Conservation (phyloP, 306 rosid species). For the Cicer arietinum region DNA sequence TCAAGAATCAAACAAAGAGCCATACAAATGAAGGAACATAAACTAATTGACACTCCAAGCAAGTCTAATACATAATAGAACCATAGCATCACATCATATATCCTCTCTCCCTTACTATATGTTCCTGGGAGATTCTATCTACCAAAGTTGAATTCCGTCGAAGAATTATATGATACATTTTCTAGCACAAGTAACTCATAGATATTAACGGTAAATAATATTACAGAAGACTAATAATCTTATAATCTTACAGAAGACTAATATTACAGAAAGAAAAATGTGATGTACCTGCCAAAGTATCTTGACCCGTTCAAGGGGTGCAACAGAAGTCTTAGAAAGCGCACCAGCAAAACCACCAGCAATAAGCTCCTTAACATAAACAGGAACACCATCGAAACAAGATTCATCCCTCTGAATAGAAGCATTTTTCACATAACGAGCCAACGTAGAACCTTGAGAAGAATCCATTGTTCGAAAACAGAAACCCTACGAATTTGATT, state of each 20-base stretch:
- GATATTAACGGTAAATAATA: constrained; percentile 3
- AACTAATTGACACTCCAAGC: constrained; percentile 9
- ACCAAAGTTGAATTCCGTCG: constrained; percentile 15
- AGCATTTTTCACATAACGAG: constrained; percentile 80
- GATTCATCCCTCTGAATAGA: constrained; percentile 59
- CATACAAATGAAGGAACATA: background rate
- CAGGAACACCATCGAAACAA: constrained; percentile 63
- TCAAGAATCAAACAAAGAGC: constrained; percentile 28
- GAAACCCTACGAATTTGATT: background rate
- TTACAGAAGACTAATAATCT: background rate
- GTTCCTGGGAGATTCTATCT: constrained; percentile 1
- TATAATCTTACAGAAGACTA: background rate
- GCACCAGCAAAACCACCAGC: constrained; percentile 98
- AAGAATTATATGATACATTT: background rate
- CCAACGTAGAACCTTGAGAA: constrained; percentile 72
- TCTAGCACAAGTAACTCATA: background rate
- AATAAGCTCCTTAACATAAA: constrained; percentile 80
- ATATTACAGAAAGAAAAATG: background rate
- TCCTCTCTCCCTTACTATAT: background rate
- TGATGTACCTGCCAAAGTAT: constrained; percentile 87
- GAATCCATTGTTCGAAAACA: constrained; percentile 61
- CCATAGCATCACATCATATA: background rate
- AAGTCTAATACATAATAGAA: constrained; percentile 3
- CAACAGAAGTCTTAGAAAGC: constrained; percentile 80
- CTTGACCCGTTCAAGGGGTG: constrained; percentile 93